Base-by-base conservation (phyloP, 192 early-diverging fungal species). In the Powellomyces hirtus region DNA sequence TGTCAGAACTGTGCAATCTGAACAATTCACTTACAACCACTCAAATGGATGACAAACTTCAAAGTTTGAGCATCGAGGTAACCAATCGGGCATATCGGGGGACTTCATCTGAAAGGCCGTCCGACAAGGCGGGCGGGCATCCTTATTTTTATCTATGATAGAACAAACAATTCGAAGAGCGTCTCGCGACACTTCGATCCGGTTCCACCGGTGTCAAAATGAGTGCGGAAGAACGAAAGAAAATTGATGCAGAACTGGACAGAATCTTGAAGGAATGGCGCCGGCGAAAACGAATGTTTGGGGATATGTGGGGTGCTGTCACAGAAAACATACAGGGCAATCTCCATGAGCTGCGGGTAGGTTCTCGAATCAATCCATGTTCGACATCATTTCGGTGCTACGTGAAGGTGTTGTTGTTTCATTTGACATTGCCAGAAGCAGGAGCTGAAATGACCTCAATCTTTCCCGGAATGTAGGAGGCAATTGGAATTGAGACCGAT, bases 401-500 rank as follows among this genome's bases (percentile, higher is more conserved):
- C 5, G 35, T 7, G 57, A 24, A 59, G 20, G 2, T 33, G 51
- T 24, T 24, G 51, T 11, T 52, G 24, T 7, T 52, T 24, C 1
- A 29, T 51, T 56, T 4, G 7, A 13, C 45, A 49, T 24, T 24
- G 14, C 14, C 40, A 42, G 46, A 16, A 49, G 4, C 46, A 49
- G 5, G 29, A 3, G 26, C 31, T 22, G 4, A 16, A 56, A 29
- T 56, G 53, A 56, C 53, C 2, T 4, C 4, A 16, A 56, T 6
- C 20, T 30, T 27, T 30, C 33, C 29, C 4, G 5, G 5, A 5
- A 24, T 56, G 24, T 34, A 75, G 77, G 82, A 79, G 50, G 74
- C 81, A 53, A 45, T 88, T 18, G 84, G 84, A 27, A 72, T 88
- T 36, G 86, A 88, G 62, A 86, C 84, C 0, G 86, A 87, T 59